Percentiles rank a stretch among this genome's conserved stretches.
Evolutionary conservation across 495 filamentous ascomycete species (phyloP).

Genomic region (Podospora tetraspora): DNA sequence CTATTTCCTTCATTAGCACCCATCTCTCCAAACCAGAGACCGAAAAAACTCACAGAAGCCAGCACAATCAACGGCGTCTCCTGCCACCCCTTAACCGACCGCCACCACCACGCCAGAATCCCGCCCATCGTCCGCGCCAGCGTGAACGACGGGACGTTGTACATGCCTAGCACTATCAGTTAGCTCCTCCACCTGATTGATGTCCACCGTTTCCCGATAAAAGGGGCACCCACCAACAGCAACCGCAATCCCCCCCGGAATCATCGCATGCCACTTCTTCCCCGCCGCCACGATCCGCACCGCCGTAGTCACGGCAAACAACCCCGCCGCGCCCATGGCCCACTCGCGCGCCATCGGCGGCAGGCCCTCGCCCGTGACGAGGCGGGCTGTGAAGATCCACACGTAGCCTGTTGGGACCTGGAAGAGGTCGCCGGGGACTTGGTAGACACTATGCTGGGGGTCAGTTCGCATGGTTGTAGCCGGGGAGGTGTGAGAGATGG

Average conservation of each 20-base stretch:
- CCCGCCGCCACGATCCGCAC: conserved; percentile 50
- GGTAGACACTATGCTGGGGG: conserved; percentile 56
- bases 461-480: neutral
- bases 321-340: conserved; percentile 60
- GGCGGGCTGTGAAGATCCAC: conserved; percentile 91
- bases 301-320: conserved; percentile 66
- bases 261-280: conserved; percentile 50
- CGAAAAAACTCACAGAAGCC: conserved; percentile 45
- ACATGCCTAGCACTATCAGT: conserved; percentile 66
- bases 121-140: conserved; percentile 85
- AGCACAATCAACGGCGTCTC: conserved; percentile 56
- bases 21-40: neutral
- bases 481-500: neutral
- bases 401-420: conserved; percentile 92
- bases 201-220: neutral
- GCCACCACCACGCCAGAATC: conserved; percentile 79
- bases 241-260: conserved; percentile 93
- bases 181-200: neutral
- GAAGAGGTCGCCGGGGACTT: conserved; percentile 81
- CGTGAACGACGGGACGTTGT: conserved; percentile 94
- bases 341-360: conserved; percentile 76
- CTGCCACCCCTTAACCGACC: conserved; percentile 41
- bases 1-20: conserved; percentile 20
- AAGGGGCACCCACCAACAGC: conserved; percentile 59
- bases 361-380: conserved; percentile 90